Evolutionary conservation across 371 early-diverging fungal genomes (phyloP).

Genomic region (Mortierella sp.): DNA sequence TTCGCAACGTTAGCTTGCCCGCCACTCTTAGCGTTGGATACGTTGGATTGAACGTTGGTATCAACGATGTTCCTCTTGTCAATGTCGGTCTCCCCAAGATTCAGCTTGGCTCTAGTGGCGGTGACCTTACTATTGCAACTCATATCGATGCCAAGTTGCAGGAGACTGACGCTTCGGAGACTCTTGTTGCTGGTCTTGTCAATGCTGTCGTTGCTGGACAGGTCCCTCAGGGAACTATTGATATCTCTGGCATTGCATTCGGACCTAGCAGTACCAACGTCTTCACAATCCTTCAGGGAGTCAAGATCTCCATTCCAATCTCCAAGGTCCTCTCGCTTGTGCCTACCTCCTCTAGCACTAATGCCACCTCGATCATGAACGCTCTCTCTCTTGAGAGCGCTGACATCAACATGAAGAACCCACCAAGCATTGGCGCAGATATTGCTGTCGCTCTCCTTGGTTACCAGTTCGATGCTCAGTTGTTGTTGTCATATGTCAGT

Average conservation of each 20-base stretch:
- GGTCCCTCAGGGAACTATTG: slow-evolving; percentile 37
- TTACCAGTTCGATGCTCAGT: slow-evolving; percentile 46
- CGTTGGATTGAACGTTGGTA: slow-evolving; percentile 39
- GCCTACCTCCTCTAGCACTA: slow-evolving; percentile 20
- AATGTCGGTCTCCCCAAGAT: slow-evolving; percentile 47
- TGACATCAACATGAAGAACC: slow-evolving; percentile 54
- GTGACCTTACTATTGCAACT: slow-evolving; percentile 37
- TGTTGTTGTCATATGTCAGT: slow-evolving; percentile 51
- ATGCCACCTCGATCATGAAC: slow-evolving; percentile 36
- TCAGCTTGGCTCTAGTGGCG: slow-evolving; percentile 37
- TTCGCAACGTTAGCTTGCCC: slow-evolving; percentile 44
- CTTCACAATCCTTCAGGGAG: slow-evolving; percentile 39
- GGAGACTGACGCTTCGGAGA: slow-evolving; percentile 39
- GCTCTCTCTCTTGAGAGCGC: slow-evolving; percentile 39
- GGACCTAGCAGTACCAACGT: slow-evolving; percentile 48
- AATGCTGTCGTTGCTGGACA: slow-evolving; percentile 48
- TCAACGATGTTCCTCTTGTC: slow-evolving; percentile 30
- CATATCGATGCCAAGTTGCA: slow-evolving; percentile 37
- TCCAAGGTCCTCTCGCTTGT: slow-evolving; percentile 41
- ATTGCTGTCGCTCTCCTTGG: slow-evolving; percentile 40
- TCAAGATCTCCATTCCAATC: slow-evolving; percentile 41
- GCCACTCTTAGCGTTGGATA: slow-evolving; percentile 43
- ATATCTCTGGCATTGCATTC: slow-evolving; percentile 39
- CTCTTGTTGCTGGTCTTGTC: slow-evolving; percentile 49
- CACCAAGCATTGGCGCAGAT: slow-evolving; percentile 55